Evolutionary conservation across 2,329 filamentous ascomycete species (phyloP), one percentile per base, ranked within the genome.

Genomic region (Pseudogymnoascus sp.): DNA sequence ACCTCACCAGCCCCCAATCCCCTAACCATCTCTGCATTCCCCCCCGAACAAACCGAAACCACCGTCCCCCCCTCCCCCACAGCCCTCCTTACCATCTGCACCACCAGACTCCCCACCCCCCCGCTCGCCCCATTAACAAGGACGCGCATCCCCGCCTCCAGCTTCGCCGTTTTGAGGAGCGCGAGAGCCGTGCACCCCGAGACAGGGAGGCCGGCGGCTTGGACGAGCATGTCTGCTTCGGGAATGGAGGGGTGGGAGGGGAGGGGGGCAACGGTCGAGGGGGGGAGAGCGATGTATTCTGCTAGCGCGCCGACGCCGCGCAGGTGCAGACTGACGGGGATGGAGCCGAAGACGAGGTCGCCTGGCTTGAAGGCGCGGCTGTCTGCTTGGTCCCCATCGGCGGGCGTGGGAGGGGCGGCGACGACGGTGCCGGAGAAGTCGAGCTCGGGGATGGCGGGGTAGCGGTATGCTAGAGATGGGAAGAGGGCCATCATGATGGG

Each of bases 71-170:
- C 13, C 13, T 15, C 33, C 33, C 33, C 36, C n/a, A 40, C n/a
- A n/a, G 36, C 15, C 36, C 36, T 40, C 15, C 36, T n/a, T n/a
- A 40, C 36, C 35, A 36, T 36, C 36, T 17, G 36, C 7, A 40
- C 72, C 72, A 80, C 76, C 60, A 82, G 67, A 19, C 75, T 75
- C 11, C 81, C 81, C 5, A 83, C 78, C 11, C 79, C 80, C 0
- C 81, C 80, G 67, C 80, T 81, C 19, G 79, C 81, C 3, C 79
- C 81, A 66, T 82, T 80, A 3, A 83, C 72, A 57, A 83, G 67
- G 36, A 82, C 78, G 2, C 75, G 71, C 38, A 76, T 72, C 0
- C 79, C 76, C 26, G 67, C 67, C 67, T 75, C 72, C 64, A 75
- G 71, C 1, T 71, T 74, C 2, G 78, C 77, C 19, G 76, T 71